Evolutionary conservation across 768 basidiomycete species (phyloP), one percentile per base, ranked within the genome.

Genomic region (Tulasnella calospora): DNA sequence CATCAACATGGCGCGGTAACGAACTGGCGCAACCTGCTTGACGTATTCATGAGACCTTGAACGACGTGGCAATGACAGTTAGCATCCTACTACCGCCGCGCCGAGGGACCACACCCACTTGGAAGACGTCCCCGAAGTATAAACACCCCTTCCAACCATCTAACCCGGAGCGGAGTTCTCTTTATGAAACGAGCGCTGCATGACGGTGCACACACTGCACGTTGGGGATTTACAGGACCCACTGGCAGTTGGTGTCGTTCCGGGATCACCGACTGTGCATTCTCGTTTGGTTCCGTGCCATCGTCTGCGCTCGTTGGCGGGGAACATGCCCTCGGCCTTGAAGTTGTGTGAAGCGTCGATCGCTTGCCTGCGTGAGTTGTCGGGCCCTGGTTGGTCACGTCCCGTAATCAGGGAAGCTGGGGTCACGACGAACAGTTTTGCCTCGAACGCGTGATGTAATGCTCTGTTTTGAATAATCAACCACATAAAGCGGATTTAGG

Each of bases 121-220:
- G 71, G 71, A 72, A 35, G 71, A 72, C 30, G 71, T 72, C 27
- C 71, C 71, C 12, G 71, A 72, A 23, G 71, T 41, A 40, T 41
- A 72, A n/a, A 41, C 27, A 0, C 71, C 71, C 3, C 41, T 72
- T 30, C 71, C 71, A 33, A 41, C 33, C 30, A 67, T 67, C 30
- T 27, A 72, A n/a, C 38, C 71, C n/a, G 71, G 10, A 8, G 38
- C 27, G n/a, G 38, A 72, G 5, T 41, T n/a, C 38, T 72, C 38
- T 19, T 40, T 46, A 4, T 72, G 38, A 23, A 72, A 41, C 38
- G 38, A 72, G 0, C 44, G 36, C 17, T 72, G 36, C 17, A 72
- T 72, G 15, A 72, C 44, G 71, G 41, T 46, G 38, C 71, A 72
- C 38, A 41, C 2, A 4, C 23, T 40, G 38, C 71, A 72, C 6